Conservation (phyloP, 495 filamentous ascomycete species). For the Penicillium maclennaniae region DNA sequence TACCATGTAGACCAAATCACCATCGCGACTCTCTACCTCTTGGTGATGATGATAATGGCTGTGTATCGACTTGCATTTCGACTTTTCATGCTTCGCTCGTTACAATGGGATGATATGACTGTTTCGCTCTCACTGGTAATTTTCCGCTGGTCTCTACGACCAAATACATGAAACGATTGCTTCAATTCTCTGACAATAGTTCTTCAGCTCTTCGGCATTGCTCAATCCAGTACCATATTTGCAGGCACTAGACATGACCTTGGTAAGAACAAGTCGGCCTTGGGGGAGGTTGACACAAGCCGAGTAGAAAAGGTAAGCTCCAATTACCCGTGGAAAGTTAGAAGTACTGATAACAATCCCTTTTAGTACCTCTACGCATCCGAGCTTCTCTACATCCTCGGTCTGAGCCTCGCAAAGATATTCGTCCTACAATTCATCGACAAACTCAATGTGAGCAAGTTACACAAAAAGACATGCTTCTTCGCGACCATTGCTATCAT, state of each 20-base stretch:
- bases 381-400: too few relatives aligned
- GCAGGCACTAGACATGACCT: too few relatives aligned
- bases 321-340: too few relatives aligned
- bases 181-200: not conserved
- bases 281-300: too few relatives aligned
- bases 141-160: not conserved
- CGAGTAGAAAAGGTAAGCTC: too few relatives aligned
- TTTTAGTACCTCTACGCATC: too few relatives aligned
- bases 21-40: slow-evolving; percentile 8
- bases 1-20: slow-evolving; percentile 2
- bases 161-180: too few relatives aligned
- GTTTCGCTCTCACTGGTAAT: slow-evolving; percentile 7
- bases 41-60: slow-evolving; percentile 13
- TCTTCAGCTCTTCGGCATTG: too few relatives aligned
- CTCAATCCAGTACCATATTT: too few relatives aligned
- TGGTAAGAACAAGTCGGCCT: too few relatives aligned
- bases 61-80: slow-evolving; percentile 11
- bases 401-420: slow-evolving; percentile 4
- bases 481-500: not conserved
- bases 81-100: slow-evolving; percentile 9
- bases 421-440: slow-evolving; percentile 7
- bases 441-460: slow-evolving; percentile 6
- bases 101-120: slow-evolving; percentile 11
- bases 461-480: slow-evolving; percentile 6
- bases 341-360: too few relatives aligned